Base-by-base conservation (phyloP, 352 stramenopile genomes). In the Aphanomyces euteiches region DNA sequence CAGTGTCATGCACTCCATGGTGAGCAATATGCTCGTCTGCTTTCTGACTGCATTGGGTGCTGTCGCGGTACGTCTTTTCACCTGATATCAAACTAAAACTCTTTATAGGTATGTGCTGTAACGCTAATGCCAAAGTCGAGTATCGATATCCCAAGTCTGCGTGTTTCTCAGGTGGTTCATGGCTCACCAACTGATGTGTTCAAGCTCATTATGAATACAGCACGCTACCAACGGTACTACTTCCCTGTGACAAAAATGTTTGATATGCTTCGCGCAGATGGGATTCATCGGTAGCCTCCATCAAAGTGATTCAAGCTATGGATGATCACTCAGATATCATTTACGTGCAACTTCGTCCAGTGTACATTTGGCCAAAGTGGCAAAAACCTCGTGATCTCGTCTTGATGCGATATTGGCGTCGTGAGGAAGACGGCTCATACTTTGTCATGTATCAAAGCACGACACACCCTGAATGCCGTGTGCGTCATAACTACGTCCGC, bases 381-480 rank as follows among this genome's bases (percentile, higher is more conserved):
- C 87, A 95, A 48, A 93, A 92, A 67, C 82, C 85, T 28, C 85
- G 86, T 28, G 88, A 95, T 66, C 74, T 95, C 5, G 88, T 95
- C 72, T 78, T 95, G 61, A 89, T 94, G 79, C 88, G 88, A 41
- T 95, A 95, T 77, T 95, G 88, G 88, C 81, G 88, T 15, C 85
- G 87, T 19, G 88, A 95, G 73, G 88, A 95, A 74, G 88, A 95
- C 68, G 88, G 88, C 17, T 93, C 86, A 43, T 95, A 92, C 73
- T 94, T 95, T 74, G 86, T 95, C 78, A 95, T 95, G 86, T 95
- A 92, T 78, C 87, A 95, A 76, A 93, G 84, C 66, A 87, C 92
- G 48, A 83, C 90, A 53, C 88, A 95, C 71, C 86, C 88, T 0
- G 87, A 95, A 66, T 93, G 86, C 53, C 86, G 87, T 43, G 85